Base-by-base conservation (phyloP, 176 grass and related monocot genomes). In the Musa troglodytarum region DNA sequence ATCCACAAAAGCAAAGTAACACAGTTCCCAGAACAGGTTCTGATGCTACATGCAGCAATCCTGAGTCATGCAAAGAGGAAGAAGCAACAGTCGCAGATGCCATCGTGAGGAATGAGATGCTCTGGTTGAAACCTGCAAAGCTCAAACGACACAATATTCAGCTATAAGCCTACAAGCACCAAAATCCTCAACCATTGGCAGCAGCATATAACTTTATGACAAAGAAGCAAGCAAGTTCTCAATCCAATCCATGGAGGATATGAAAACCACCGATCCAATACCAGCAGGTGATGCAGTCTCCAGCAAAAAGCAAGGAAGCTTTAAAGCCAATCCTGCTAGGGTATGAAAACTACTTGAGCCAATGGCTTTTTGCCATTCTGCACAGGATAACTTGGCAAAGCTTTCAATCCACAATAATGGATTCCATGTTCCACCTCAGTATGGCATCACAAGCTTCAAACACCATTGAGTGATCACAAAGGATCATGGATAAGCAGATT, bases 361-460 rank as follows among this genome's bases (percentile, higher is more conserved):
- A 43, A 43, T 43, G 6, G 34, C 3, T 43, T 43, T 43, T 43
- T 43, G 34, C 34, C 34, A 43, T 43, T 6, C 34, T 5, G 43
- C 34, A 70, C 49, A 70, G 5, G 68, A 34, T 16, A 65, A 65
- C 63, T 65, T n/a, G n/a, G 4, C 11, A 34, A 16, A 34, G 26
- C 65, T 68, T 68, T 68, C 26, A 43, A 68, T 68, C 12, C 65
- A 68, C 43, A 70, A 70, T n/a, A 70, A 51, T 70, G 34, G 34
- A 70, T 70, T 34, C 68, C 49, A 70, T 34, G 28, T 43, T 13
- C 65, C 6, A 68, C 26, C 10, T 43, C 19, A n/a, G 1, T n/a
- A 9, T 20, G 68, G 17, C 25, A 50, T 50, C 16, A 20, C 20
- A 19, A 19, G 34, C 49, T 50, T 50, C 21, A 19, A 51, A 50